Evolutionary conservation across 805 yeast genomes (phyloP).

Genomic region (Blastobotrys attinorum): DNA sequence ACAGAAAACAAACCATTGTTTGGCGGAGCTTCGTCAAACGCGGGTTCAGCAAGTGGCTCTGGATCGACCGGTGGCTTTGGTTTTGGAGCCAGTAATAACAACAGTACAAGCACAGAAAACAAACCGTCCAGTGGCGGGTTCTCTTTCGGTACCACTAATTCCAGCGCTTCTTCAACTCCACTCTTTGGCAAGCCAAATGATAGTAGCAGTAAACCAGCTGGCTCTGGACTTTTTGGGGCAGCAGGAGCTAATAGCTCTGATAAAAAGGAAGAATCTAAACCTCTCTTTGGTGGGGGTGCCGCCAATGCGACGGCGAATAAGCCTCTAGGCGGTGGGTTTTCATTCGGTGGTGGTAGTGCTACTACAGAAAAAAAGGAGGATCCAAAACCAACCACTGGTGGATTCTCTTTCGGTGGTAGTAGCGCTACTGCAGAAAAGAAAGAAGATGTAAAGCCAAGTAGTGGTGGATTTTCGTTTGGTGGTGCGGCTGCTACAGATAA

Average conservation of each 20-base stretch:
- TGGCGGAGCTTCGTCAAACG: conserved; percentile 12
- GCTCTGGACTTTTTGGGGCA: conserved; percentile 10
- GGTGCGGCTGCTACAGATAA: conserved; percentile 12
- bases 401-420: conserved; percentile 9
- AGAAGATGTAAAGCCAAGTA: conserved; percentile 3
- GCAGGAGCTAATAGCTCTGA: conserved; percentile 11
- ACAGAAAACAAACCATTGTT: conserved; percentile 21
- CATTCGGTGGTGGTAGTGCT: conserved; percentile 7
- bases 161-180: background rate
- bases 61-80: conserved; percentile 22
- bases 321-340: conserved; percentile 1
- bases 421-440: background rate
- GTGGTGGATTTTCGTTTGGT: no score
- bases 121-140: conserved; percentile 21
- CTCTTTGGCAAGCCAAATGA: background rate
- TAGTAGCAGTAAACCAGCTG: conserved; percentile 9
- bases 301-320: conserved; percentile 6
- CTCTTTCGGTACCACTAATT: conserved; percentile 4
- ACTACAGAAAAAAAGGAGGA: conserved; percentile 16
- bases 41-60: conserved; percentile 2
- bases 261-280: conserved; percentile 16
- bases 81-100: conserved; percentile 10
- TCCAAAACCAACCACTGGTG: conserved; percentile 21
- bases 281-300: conserved; percentile 23
- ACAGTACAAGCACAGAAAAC: no score